Conservation (phyloP, 306 rosid genomes). For the Senna tora region DNA sequence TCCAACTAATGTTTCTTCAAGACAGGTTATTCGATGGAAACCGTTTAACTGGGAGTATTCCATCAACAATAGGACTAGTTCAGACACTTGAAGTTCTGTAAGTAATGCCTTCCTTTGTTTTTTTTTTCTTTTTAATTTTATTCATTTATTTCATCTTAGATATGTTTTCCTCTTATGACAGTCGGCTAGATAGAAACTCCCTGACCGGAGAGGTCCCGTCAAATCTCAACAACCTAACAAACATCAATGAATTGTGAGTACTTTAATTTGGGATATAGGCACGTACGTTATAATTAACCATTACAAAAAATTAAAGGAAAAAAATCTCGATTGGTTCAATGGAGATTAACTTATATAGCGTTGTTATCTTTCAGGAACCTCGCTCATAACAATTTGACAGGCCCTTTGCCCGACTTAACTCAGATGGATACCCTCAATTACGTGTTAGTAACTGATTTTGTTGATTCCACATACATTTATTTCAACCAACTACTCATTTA, state of each 20-base stretch:
- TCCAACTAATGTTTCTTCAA: conserved; percentile 24
- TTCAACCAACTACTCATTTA: conserved; percentile 21
- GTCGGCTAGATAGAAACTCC: conserved; percentile 91
- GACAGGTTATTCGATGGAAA: conserved; percentile 87
- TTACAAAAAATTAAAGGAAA: too few species aligned
- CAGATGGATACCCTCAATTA: conserved; percentile 69
- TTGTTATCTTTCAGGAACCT: conserved; percentile 64
- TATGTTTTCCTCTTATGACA: conserved; percentile 40
- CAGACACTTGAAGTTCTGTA: conserved; percentile 92
- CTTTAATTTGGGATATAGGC: conserved; percentile 22
- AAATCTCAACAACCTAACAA: conserved; percentile 66
- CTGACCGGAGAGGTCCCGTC: conserved; percentile 71
- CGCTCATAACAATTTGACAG: conserved; percentile 63
- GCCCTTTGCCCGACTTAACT: conserved; percentile 75
- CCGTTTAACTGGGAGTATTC: conserved; percentile 61
- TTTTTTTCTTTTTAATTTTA: not conserved
- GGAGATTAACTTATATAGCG: conserved; percentile 15
- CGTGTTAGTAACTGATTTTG: conserved; percentile 60
- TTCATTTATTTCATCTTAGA: conserved; percentile 8
- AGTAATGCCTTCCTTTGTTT: conserved; percentile 51
- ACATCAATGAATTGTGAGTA: conserved; percentile 79
- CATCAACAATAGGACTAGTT: conserved; percentile 74
- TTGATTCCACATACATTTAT: conserved; percentile 21
- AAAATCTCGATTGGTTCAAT: not conserved
- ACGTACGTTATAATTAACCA: not conserved